Conservation (phyloP, 495 filamentous ascomycete species). For the Neurospora discreta region DNA sequence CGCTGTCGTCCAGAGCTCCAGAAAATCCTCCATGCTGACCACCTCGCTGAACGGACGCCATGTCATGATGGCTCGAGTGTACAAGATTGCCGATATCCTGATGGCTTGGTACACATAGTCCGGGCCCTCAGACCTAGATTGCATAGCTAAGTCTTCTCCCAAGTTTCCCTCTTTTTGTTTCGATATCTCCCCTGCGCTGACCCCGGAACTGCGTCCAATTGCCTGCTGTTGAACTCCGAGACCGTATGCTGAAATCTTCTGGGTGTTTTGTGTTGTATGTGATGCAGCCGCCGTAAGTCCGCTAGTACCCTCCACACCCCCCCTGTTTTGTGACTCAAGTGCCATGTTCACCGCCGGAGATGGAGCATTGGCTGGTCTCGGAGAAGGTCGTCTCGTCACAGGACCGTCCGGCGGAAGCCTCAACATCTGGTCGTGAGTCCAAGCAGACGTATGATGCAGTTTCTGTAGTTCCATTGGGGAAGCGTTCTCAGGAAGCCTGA, state of each 20-base stretch:
- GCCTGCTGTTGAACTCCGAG: background rate
- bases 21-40: conserved; percentile 13
- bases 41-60: conserved; percentile 17
- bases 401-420: conserved; percentile 15
- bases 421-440: conserved; percentile 24
- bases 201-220: background rate
- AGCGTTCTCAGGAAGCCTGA: conserved; percentile 16
- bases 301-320: background rate
- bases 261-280: background rate
- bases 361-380: conserved; percentile 2
- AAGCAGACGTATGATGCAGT: conserved; percentile 19
- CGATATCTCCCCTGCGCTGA: background rate
- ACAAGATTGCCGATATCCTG: conserved; percentile 21
- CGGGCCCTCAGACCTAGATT: background rate
- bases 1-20: conserved; percentile 24
- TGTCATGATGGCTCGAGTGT: conserved; percentile 21
- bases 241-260: background rate
- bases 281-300: background rate
- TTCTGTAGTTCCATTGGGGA: conserved; percentile 22
- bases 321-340: background rate
- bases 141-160: background rate
- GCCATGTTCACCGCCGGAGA: background rate
- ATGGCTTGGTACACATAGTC: conserved; percentile 26
- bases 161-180: background rate
- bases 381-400: background rate